These are phyloP conservation scores for Magnaporthiopsis incrustans DNA, from an alignment of 2,329 filamentous ascomycete genomes.

Conservation along the genomic window DNA sequence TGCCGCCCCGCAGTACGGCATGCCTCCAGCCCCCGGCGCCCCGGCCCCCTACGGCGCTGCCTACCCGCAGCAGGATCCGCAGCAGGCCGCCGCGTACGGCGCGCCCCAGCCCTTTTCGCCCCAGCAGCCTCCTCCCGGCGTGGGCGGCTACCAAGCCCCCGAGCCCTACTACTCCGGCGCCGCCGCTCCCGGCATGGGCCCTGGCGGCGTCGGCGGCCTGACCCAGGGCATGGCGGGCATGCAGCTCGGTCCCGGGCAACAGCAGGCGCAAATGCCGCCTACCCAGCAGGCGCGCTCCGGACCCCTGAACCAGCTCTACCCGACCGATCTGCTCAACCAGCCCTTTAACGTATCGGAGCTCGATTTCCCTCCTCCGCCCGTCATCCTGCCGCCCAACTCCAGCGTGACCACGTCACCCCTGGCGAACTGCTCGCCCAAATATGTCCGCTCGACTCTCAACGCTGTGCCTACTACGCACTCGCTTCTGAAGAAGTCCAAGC, in stretches of 20 bases:
- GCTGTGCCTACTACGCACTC: slow-evolving; percentile 88
- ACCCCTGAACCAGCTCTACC: slow-evolving; percentile 79
- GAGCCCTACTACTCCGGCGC: slow-evolving; percentile 54
- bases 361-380: slow-evolving; percentile 83
- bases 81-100: slow-evolving; percentile 35
- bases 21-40: slow-evolving; percentile 30
- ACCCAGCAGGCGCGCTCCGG: slow-evolving; percentile 35
- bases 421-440: slow-evolving; percentile 89
- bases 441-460: slow-evolving; percentile 90
- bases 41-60: slow-evolving; percentile 43
- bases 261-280: slow-evolving; percentile 28
- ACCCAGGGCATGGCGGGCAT: slow-evolving; percentile 83
- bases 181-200: slow-evolving; percentile 14
- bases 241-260: slow-evolving; percentile 61
- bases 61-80: slow-evolving; percentile 46
- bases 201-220: slow-evolving; percentile 57
- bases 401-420: slow-evolving; percentile 86
- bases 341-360: slow-evolving; percentile 92
- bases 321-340: slow-evolving; percentile 83
- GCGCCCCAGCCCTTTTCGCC: slow-evolving; percentile 26
- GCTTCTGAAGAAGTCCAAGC: slow-evolving; percentile 90
- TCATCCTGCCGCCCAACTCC: slow-evolving; percentile 78
- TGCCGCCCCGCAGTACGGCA: slow-evolving; percentile 36
- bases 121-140: slow-evolving; percentile 30
- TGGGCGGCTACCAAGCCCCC: slow-evolving; percentile 59